These are phyloP conservation scores for Puccinia triticina DNA, from an alignment of 1,284 basidiomycete genomes.

Conservation along the genomic window DNA sequence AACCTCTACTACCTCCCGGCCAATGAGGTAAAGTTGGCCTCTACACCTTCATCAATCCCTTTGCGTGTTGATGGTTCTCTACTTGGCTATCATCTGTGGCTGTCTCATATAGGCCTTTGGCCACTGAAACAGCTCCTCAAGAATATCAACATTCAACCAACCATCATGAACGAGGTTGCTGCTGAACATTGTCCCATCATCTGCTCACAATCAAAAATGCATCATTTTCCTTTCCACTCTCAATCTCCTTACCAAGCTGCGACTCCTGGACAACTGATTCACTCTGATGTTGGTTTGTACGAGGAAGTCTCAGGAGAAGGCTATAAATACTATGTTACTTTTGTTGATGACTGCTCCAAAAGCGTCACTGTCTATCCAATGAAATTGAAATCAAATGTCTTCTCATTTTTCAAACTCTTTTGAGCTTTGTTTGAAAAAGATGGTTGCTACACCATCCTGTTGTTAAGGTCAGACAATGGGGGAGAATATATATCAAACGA, in stretches of 20 bases:
- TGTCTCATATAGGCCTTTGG: not conserved
- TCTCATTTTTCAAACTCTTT: slow-evolving; percentile 58
- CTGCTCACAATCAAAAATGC: slow-evolving; percentile 7
- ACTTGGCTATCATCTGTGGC: not conserved
- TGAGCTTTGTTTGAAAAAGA: slow-evolving; percentile 57
- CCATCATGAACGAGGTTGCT: not conserved
- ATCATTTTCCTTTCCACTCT: not conserved
- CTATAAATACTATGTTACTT: not conserved
- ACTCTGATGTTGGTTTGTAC: not conserved
- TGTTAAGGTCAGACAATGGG: not conserved
- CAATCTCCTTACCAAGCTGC: not conserved
- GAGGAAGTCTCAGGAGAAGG: not conserved
- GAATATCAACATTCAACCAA: not conserved
- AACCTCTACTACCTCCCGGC: too few relatives aligned
- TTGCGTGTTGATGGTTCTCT: too few relatives aligned
- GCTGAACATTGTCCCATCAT: not conserved
- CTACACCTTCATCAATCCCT: too few relatives aligned
- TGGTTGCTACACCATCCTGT: slow-evolving; percentile 44
- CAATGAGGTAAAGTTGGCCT: too few relatives aligned
- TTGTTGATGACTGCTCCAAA: not conserved
- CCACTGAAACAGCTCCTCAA: slow-evolving; percentile 13
- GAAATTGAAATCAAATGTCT: not conserved
- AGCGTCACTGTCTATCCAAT: not conserved
- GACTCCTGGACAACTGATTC: not conserved
- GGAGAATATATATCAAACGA: not conserved